Percentiles rank a stretch among this genome's conserved stretches.
Evolutionary conservation across 2,329 filamentous ascomycete species (phyloP).

Genomic region (Orbilia quercus): DNA sequence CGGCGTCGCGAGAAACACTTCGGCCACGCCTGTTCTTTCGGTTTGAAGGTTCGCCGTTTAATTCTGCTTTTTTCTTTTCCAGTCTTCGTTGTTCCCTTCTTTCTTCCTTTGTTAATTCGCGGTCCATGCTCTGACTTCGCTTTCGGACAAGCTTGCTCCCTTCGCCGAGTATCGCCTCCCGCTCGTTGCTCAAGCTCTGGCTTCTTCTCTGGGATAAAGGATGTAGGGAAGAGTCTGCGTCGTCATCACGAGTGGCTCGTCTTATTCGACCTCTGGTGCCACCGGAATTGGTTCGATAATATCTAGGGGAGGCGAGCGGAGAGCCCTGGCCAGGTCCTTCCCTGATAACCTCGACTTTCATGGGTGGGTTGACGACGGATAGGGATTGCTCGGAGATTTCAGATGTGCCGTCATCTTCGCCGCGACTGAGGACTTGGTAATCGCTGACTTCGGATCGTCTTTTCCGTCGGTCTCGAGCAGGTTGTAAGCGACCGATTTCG

Average conservation of each 20-base stretch:
- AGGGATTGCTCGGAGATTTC: constrained; percentile 54
- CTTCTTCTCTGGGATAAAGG: constrained; percentile 60
- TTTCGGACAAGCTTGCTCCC: constrained; percentile 52
- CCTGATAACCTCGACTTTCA: constrained; percentile 55
- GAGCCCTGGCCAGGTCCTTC: constrained; percentile 30
- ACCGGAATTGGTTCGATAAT: constrained; percentile 46
- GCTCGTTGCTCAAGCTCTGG: constrained; percentile 65
- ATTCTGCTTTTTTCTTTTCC: constrained; percentile 49
- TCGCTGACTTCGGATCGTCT: constrained; percentile 61
- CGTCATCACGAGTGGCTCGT: constrained; percentile 31
- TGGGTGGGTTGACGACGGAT: constrained; percentile 45
- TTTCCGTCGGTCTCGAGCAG: constrained; percentile 70
- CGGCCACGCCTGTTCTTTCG: constrained; percentile 66
- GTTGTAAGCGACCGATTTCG: constrained; percentile 59
- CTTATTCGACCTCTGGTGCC: constrained; percentile 24
- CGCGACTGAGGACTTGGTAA: constrained; percentile 61
- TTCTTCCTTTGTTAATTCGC: constrained; percentile 53
- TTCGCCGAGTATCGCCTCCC: constrained; percentile 57
- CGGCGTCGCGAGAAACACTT: constrained; percentile 65
- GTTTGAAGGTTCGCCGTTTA: constrained; percentile 61
- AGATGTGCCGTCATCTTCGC: constrained; percentile 70
- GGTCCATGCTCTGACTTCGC: constrained; percentile 59
- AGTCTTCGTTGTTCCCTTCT: constrained; percentile 47
- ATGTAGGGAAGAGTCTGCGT: constrained; percentile 47
- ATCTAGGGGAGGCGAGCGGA: constrained; percentile 30